These are phyloP conservation scores for Eimeria tenella DNA, from an alignment of 169 alveolate species.

Conservation along the genomic window DNA sequence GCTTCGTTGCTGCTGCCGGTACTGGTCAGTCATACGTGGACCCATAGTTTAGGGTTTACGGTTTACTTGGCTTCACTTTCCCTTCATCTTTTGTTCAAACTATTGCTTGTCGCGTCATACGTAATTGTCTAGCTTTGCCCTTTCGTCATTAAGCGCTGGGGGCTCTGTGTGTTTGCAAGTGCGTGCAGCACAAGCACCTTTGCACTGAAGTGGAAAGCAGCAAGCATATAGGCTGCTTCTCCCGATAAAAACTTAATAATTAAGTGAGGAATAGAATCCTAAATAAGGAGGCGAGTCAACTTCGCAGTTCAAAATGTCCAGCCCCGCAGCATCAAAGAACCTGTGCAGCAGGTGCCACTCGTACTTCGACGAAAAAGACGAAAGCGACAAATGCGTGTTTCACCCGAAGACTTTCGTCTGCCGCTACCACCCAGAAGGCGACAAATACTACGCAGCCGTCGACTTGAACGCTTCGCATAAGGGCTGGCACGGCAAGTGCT, in stretches of 20 bases:
- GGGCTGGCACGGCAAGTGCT: conserved; percentile 57
- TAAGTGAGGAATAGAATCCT: not conserved
- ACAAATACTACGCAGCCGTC: conserved; percentile 67
- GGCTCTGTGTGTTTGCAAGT: too few relatives aligned
- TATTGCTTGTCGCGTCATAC: not conserved
- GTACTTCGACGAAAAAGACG: not conserved
- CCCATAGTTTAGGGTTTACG: not conserved
- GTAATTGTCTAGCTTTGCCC: not conserved
- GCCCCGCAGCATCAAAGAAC: not conserved
- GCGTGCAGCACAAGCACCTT: too few relatives aligned
- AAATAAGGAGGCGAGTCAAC: not conserved
- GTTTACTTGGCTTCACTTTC: not conserved
- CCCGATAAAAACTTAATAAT: not conserved
- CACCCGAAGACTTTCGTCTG: conserved; percentile 63
- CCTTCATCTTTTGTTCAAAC: not conserved
- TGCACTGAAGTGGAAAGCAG: too few relatives aligned
- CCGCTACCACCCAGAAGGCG: conserved; percentile 77
- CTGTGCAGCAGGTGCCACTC: conserved; percentile 53
- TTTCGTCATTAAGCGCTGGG: too few relatives aligned
- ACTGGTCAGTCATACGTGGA: too few relatives aligned
- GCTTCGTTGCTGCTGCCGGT: too few relatives aligned
- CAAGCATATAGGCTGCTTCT: too few relatives aligned
- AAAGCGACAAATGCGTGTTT: not conserved
- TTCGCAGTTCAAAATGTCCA: not conserved
- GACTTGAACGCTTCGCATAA: conserved; percentile 34